phyloP scores from a whole-genome alignment of 352 stramenopile genomes.

The Bremia lactucae region DNA sequence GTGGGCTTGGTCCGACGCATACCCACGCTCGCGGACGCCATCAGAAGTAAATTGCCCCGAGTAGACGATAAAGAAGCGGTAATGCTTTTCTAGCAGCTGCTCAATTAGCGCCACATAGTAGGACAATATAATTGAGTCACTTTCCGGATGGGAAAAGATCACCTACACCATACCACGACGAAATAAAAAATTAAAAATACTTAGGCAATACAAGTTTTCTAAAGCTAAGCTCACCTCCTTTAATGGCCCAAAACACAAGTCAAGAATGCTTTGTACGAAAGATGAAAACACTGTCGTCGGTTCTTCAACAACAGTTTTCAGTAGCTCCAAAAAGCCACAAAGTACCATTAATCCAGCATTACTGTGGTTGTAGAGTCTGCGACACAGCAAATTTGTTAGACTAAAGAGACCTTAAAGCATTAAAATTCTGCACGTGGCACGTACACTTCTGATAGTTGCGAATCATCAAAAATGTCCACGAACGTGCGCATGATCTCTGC shows the following conservation, averaged over 20 bases:
- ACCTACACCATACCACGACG: slow-evolving; percentile 15
- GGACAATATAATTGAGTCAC: slow-evolving; percentile 49
- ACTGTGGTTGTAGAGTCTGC: slow-evolving; percentile 49
- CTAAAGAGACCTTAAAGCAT: neutral
- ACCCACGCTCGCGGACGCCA: slow-evolving; percentile 42
- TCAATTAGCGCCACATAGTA: slow-evolving; percentile 68
- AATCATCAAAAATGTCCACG: slow-evolving; percentile 69
- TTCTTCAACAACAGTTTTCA: slow-evolving; percentile 72
- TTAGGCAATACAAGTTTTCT: no score
- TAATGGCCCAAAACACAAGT: slow-evolving; percentile 65
- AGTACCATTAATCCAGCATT: slow-evolving; percentile 57
- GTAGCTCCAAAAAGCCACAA: slow-evolving; percentile 65
- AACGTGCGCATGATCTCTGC: slow-evolving; percentile 64
- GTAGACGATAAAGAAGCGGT: slow-evolving; percentile 64
- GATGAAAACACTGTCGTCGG: slow-evolving; percentile 58
- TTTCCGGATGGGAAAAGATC: slow-evolving; percentile 66
- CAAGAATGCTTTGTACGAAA: slow-evolving; percentile 66
- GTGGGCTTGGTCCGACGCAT: slow-evolving; percentile 51
- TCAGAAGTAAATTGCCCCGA: slow-evolving; percentile 32
- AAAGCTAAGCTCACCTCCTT: slow-evolving; percentile 44
- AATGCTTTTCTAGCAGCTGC: slow-evolving; percentile 72
- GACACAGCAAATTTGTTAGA: neutral
- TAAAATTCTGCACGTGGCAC: slow-evolving; percentile 2
- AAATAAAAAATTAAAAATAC: neutral
- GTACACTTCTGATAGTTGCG: slow-evolving; percentile 59